Evolutionary conservation across 2,329 filamentous ascomycete genomes (phyloP).

Genomic region (Calonectria honghensis): DNA sequence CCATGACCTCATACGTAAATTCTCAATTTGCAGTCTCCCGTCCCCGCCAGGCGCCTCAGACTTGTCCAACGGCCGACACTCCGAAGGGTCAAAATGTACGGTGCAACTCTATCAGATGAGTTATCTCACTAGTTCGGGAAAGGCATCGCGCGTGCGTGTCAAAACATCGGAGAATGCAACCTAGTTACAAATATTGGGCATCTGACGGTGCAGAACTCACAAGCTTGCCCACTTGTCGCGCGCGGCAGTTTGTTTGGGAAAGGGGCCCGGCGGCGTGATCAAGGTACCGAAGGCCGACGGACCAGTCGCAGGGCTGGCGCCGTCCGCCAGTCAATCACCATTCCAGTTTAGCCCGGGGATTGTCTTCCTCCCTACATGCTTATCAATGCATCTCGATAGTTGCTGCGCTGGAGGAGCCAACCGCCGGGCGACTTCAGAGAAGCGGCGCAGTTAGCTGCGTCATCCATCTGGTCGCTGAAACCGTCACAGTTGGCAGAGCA

Average conservation of each 20-base stretch:
- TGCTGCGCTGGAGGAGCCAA: conserved; percentile 5
- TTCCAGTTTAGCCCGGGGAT: conserved; percentile 10
- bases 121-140: conserved; percentile 8
- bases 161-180: conserved; percentile 25
- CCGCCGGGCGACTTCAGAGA: not conserved
- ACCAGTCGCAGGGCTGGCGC: not conserved
- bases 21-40: not conserved
- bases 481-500: conserved; percentile 23
- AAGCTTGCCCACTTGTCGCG: not conserved
- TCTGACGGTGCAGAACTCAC: conserved; percentile 23
- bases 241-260: conserved; percentile 9
- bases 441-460: conserved; percentile 29
- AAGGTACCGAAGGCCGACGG: conserved; percentile 35
- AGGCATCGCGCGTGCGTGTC: not conserved
- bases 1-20: not conserved
- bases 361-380: conserved; percentile 23
- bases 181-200: conserved; percentile 12
- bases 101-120: not conserved
- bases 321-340: conserved; percentile 7
- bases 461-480: conserved; percentile 31
- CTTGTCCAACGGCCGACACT: not conserved
- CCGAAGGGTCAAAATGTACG: not conserved
- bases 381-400: conserved; percentile 34
- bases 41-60: not conserved
- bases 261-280: conserved; percentile 17